Evolutionary conservation across 1,284 basidiomycete species (phyloP), one percentile per base, ranked within the genome.

Genomic region (Naganishia cerealis): DNA sequence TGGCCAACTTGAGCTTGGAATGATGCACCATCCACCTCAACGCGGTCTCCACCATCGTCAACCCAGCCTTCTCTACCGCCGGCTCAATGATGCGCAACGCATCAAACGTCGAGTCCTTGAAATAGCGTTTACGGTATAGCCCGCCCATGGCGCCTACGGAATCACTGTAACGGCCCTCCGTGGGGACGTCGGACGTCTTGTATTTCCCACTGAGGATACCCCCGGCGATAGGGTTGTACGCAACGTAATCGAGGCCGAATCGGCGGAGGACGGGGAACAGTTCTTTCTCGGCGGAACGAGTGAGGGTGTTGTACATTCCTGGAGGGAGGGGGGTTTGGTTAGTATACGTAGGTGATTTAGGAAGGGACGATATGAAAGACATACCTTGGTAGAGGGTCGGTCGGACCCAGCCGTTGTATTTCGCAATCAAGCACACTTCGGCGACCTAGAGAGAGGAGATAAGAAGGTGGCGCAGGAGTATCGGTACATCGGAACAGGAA

Each of bases 341-440:
- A 8, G 33, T 21, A n/a, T 4, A 55, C 53, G 29, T 33, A 33
- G 29, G 29, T 2, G 7, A 7, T 18, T 24, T 2, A 58, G 33
- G 24, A 58, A 13, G 33, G 39, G 7, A 26, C 10, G 15, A 33
- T 33, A 6, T 33, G 29, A 33, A 33, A 18, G 29, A 78, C 66
- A 85, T 81, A 4, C 87, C 88, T 76, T 90, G 88, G 75, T 90
- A 90, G 0, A 83, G 86, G 0, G 85, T 85, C 0, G 89, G 88
- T 75, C 85, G 46, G 29, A 70, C 69, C 69, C 69, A 70, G n/a
- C 55, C 54, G 58, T 69, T 66, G 65, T 69, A 62, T 18, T 69
- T 61, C 15, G 65, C 66, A 38, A 59, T 70, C 58, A 70, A 43
- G 24, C 69, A 70, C 12, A 70, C 59, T 36, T 70, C 69, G 2